These are phyloP conservation scores for Colletotrichum sp. DNA, from an alignment of 2,329 filamentous ascomycete genomes.

Conservation along the genomic window DNA sequence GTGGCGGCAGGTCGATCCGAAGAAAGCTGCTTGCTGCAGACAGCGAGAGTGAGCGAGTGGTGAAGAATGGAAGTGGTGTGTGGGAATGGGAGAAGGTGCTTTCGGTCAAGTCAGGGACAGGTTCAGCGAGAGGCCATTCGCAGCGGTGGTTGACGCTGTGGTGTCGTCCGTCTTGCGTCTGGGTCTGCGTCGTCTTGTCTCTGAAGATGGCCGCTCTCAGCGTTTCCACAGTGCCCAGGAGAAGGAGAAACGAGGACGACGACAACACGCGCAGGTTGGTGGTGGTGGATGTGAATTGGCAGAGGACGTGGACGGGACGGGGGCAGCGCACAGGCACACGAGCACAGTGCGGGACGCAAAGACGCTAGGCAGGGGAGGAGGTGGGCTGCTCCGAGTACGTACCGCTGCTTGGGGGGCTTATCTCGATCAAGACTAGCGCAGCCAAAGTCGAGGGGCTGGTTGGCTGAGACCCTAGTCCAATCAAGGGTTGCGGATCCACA, in stretches of 20 bases:
- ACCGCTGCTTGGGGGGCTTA: neutral
- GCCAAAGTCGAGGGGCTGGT: neutral
- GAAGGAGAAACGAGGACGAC: neutral
- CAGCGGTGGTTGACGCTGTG: neutral
- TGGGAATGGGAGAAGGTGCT: neutral
- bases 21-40: neutral
- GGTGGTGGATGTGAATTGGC: neutral
- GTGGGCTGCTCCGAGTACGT: neutral
- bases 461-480: neutral
- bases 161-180: neutral
- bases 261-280: neutral
- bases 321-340: neutral
- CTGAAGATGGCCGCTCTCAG: constrained; percentile 9
- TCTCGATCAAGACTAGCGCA: neutral
- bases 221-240: constrained; percentile 18
- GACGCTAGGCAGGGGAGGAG: neutral
- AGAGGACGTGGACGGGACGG: neutral
- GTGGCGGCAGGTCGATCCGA: neutral
- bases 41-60: neutral
- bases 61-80: neutral
- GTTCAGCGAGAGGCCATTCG: constrained; percentile 10
- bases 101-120: neutral
- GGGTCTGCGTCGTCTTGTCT: neutral
- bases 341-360: neutral
- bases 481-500: neutral